These are phyloP conservation scores for Mortierella antarctica DNA, from an alignment of 192 early-diverging fungal species.

Conservation along the genomic window DNA sequence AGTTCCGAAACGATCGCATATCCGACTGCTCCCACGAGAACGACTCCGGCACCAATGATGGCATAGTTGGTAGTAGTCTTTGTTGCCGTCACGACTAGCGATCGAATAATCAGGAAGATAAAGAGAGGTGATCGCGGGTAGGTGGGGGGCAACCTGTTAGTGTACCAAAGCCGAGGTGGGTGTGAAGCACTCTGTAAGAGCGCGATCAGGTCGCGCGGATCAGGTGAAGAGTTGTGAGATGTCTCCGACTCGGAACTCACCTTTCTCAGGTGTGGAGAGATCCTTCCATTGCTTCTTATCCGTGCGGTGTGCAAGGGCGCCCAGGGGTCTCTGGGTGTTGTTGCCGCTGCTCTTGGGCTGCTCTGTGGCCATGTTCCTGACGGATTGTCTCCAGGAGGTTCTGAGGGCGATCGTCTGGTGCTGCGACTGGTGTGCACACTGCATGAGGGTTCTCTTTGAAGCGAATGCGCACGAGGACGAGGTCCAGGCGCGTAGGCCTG, in stretches of 20 bases:
- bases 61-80: constrained; percentile 61
- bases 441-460: constrained; percentile 8
- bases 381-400: constrained; percentile 4
- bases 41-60: constrained; percentile 58
- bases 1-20: constrained; percentile 61
- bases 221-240: neutral
- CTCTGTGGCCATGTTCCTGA: constrained; percentile 37
- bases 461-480: constrained; percentile 17
- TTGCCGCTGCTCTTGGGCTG: constrained; percentile 15
- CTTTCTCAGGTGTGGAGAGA: constrained; percentile 59
- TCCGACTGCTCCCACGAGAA: constrained; percentile 53
- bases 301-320: constrained; percentile 37
- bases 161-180: too few species aligned
- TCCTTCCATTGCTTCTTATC: constrained; percentile 62
- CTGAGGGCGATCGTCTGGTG: constrained; percentile 1
- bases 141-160: neutral
- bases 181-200: too few species aligned
- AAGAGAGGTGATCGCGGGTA: constrained; percentile 1
- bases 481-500: constrained; percentile 19
- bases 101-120: constrained; percentile 1
- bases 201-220: too few species aligned
- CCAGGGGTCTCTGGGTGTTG: constrained; percentile 17
- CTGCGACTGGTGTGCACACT: constrained; percentile 4
- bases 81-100: constrained; percentile 61
- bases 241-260: constrained; percentile 14